Base-by-base conservation (phyloP, 495 filamentous ascomycete species). In the Xylaria scruposa region DNA sequence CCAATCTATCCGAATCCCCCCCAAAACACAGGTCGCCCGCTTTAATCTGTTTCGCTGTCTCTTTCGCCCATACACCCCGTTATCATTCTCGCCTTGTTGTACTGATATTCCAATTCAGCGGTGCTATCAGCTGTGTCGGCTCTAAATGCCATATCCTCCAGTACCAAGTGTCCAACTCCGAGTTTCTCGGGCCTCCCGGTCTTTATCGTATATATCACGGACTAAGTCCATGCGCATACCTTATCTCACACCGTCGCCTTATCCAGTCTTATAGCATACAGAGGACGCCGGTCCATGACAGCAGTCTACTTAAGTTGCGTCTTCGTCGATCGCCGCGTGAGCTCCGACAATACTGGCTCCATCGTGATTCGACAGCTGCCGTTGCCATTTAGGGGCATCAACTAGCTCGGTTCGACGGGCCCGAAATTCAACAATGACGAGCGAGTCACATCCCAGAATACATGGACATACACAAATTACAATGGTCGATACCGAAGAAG, bases 401-500 rank as follows among this genome's bases (percentile, higher is more conserved):
- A 15, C 24, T 24, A 19, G 58, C 47, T 10, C 13, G 15, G 24
- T 56, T 65, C 7, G 26, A 31, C 53, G 40, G 49, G 17, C 49
- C 38, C 38, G 5, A 33, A 10, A 21, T 26, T 19, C 58, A 17
- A 73, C 62, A 44, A 78, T 78, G 74, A 70, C 71, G 54, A 75
- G 67, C 71, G 64, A 74, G 38, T 36, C 71, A 59, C 72, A 69
- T 40, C 54, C 62, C 31, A 58, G 65, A 10, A 66, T 17, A 1
- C 59, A 6, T 49, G 68, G 72, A 42, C 70, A 61, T 26, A 67
- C 66, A 61, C 68, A 61, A 65, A 75, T 78, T 26, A 31, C 38
- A 31, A 67, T 78, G 33, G 67, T 78, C 64, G 74, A 78, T 62
- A 56, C 58, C 38, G 76, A 74, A 19, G 70, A 72, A 29, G 59